Percentiles rank a stretch among this genome's conserved stretches.
These are phyloP conservation scores for Amanita rimosa DNA, from an alignment of 768 basidiomycete genomes.

Conservation along the genomic window DNA sequence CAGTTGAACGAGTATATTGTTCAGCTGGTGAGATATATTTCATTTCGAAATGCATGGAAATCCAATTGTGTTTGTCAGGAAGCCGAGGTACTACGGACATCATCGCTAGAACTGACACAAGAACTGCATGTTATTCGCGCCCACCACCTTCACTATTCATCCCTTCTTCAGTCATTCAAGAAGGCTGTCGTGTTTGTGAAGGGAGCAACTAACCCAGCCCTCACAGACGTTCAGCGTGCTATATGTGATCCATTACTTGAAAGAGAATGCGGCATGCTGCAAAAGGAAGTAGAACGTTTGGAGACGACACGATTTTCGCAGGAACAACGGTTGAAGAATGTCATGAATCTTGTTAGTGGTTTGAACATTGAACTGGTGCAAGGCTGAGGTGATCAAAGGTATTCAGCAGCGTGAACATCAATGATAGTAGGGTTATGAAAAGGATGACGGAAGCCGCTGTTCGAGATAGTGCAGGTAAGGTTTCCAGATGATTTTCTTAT, in stretches of 20 bases:
- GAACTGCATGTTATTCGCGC: slow-evolving; percentile 50
- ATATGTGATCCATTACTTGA: slow-evolving; percentile 23
- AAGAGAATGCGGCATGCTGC: slow-evolving; percentile 34
- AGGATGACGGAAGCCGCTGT: slow-evolving; percentile 28
- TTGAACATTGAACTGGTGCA: not conserved
- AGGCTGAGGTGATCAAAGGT: slow-evolving; percentile 17
- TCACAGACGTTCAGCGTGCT: slow-evolving; percentile 21
- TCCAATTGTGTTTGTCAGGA: slow-evolving; percentile 24
- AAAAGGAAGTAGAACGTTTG: slow-evolving; percentile 38
- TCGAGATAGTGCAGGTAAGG: slow-evolving; percentile 18
- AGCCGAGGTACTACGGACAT: slow-evolving; percentile 30
- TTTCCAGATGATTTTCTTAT: not conserved
- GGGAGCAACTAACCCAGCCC: slow-evolving; percentile 40
- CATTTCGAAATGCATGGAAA: not conserved
- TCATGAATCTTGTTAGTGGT: slow-evolving; percentile 31
- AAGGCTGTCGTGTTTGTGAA: slow-evolving; percentile 41
- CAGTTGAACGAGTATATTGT: slow-evolving; percentile 39
- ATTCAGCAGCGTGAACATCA: slow-evolving; percentile 35
- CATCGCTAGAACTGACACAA: slow-evolving; percentile 34
- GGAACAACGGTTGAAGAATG: slow-evolving; percentile 34
- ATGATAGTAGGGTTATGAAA: slow-evolving; percentile 33
- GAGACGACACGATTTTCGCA: slow-evolving; percentile 29
- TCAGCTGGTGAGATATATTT: slow-evolving; percentile 25
- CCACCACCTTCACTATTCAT: slow-evolving; percentile 45
- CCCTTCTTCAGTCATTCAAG: slow-evolving; percentile 41